Evolutionary conservation across 768 basidiomycete species (phyloP), one percentile per base, ranked within the genome.

Genomic region (Hygrocybe punicea): DNA sequence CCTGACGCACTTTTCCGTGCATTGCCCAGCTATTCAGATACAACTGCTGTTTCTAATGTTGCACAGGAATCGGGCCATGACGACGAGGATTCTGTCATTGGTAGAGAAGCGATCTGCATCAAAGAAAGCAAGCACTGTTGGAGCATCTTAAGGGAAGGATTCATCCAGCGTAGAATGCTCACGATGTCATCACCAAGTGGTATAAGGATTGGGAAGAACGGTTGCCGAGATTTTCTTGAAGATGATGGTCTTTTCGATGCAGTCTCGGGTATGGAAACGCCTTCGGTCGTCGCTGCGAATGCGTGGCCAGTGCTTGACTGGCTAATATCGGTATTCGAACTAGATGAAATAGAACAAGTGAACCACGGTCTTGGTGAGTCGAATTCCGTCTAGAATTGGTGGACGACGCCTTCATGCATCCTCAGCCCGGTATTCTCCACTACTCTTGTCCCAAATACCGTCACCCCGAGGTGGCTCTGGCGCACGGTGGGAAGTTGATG

Each of bases 251-350:
- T 54, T 17, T 61, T 56, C 48, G 21, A 23, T 11, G 14, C 19
- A 19, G 16, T 16, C 19, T 42, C 39, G 1, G 16, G 53, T 4
- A 34, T 23, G 17, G 47, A 40, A 21, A 45, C 23, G 3, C 53
- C 52, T 36, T 58, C 63, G n/a, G 65, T 78, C 10, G 78, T 91
- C 21, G 82, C 81, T 21, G 77, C 81, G 47, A 73, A 84, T 58
- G 83, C 87, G 4, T 92, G 90, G 89, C 78, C 81, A 29, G 66
- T 85, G 40, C 76, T 92, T n/a, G 81, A 83, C 19, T 91, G 86
- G 85, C 61, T 91, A 0, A 53, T 92, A 10, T 66, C 71, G 19
- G 61, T 91, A 17, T 89, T 89, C 60, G 87, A 92, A 64, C 80
- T 78, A 60, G 88, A 91, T 58, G 84, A 89, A 67, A 69, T 56